These are phyloP conservation scores for Solanum hybrid DNA, from an alignment of 305 asterid genomes.

Conservation along the genomic window DNA sequence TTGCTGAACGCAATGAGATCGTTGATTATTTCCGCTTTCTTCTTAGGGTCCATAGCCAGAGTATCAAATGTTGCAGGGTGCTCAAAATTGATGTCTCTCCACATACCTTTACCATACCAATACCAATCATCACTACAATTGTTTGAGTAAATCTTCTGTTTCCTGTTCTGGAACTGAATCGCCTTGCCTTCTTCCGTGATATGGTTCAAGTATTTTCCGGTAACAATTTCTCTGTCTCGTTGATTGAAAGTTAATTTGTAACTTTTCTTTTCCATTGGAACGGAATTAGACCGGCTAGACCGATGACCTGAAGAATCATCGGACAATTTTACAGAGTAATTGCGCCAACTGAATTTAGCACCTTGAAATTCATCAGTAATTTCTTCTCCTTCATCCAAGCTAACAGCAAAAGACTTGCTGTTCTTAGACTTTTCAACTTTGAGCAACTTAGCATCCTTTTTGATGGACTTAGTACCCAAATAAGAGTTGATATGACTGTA, in stretches of 20 bases:
- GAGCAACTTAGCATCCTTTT: slow-evolving; percentile 6
- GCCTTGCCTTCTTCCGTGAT: slow-evolving; percentile 1
- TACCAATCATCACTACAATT: neutral
- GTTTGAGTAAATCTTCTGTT: slow-evolving; percentile 2
- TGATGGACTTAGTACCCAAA: slow-evolving; percentile 11
- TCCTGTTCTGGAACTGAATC: neutral
- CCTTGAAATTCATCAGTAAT: slow-evolving; percentile 12
- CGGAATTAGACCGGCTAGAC: neutral
- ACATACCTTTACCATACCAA: slow-evolving; percentile 5
- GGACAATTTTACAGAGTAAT: neutral
- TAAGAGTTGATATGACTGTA: slow-evolving; percentile 4
- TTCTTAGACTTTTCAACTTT: slow-evolving; percentile 12
- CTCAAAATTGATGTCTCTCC: slow-evolving; percentile 9
- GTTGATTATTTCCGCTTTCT: slow-evolving; percentile 2
- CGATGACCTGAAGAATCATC: neutral
- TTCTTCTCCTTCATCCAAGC: slow-evolving; percentile 18
- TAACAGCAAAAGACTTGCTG: slow-evolving; percentile 14
- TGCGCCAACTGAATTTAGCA: slow-evolving; percentile 3
- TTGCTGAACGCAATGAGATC: neutral
- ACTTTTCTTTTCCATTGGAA: slow-evolving; percentile 10
- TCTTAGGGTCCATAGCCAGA: slow-evolving; percentile 8
- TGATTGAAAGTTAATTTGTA: neutral
- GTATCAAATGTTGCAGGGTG: slow-evolving; percentile 14
- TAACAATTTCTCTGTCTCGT: neutral
- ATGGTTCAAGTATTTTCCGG: neutral